Evolutionary conservation across 352 stramenopile species (phyloP).

Genomic region (Elongisporangium senticosum): DNA sequence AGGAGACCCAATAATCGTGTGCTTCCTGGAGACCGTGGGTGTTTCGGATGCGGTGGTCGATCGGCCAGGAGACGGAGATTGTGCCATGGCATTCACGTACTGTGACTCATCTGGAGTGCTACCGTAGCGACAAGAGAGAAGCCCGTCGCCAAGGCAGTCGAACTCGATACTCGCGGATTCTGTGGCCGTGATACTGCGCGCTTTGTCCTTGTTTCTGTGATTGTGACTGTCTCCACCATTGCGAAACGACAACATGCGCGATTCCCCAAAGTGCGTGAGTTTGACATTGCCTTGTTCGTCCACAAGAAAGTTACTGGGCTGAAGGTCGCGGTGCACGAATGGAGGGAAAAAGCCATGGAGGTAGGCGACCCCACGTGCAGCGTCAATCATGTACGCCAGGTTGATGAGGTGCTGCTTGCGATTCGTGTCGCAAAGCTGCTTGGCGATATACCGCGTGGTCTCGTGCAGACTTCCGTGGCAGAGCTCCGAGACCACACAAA

Average conservation of each 20-base stretch:
- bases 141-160: neutral
- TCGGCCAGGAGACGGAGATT: neutral
- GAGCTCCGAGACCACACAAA: slow-evolving; percentile 54
- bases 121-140: neutral
- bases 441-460: slow-evolving; percentile 13
- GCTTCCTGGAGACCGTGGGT: slow-evolving; percentile 44
- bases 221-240: neutral
- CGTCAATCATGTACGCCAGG: slow-evolving; percentile 57
- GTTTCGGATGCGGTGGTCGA: neutral
- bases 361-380: slow-evolving; percentile 43
- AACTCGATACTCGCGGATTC: neutral
- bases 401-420: slow-evolving; percentile 50
- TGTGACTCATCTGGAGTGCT: neutral
- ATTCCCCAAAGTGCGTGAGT: slow-evolving; percentile 52
- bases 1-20: slow-evolving; percentile 38
- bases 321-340: slow-evolving; percentile 55
- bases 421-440: slow-evolving; percentile 3
- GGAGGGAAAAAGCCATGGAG: slow-evolving; percentile 49
- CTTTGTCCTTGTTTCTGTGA: neutral
- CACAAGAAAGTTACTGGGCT: slow-evolving; percentile 50
- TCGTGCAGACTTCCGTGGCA: slow-evolving; percentile 47
- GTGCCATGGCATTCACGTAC: neutral
- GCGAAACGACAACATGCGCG: slow-evolving; percentile 20
- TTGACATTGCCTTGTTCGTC: slow-evolving; percentile 36
- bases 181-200: neutral